Conservation (phyloP, 2,329 filamentous ascomycete species). For the Hymenoscyphus infarciens region DNA sequence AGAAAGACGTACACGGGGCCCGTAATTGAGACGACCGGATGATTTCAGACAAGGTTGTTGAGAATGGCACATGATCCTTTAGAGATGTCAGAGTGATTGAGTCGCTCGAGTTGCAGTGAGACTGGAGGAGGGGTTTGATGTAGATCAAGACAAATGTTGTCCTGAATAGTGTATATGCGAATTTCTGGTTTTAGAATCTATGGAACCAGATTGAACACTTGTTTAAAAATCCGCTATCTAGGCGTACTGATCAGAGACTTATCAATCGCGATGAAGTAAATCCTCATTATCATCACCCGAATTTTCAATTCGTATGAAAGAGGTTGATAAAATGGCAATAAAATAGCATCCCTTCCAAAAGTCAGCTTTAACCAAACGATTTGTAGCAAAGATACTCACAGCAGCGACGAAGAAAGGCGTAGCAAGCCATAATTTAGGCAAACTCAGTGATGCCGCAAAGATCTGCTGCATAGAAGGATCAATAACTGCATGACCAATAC, state of each 20-base stretch:
- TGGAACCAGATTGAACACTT: too few relatives aligned
- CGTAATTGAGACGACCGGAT: neutral
- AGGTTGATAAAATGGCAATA: neutral
- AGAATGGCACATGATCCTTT: too few relatives aligned
- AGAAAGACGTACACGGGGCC: constrained; percentile 14
- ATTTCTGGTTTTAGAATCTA: too few relatives aligned
- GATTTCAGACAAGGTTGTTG: neutral
- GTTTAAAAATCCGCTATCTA: too few relatives aligned
- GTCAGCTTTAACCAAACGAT: neutral
- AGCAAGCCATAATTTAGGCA: constrained; percentile 27
- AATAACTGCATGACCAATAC: constrained; percentile 30
- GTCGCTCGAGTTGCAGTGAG: neutral
- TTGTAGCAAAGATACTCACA: constrained; percentile 21
- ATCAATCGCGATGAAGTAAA: constrained; percentile 2
- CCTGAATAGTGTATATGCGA: too few relatives aligned
- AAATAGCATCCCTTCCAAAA: constrained; percentile 5
- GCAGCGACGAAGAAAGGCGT: constrained; percentile 33
- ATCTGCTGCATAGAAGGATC: constrained; percentile 33
- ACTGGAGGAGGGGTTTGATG: too few relatives aligned
- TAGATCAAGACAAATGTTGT: too few relatives aligned
- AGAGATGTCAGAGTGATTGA: too few relatives aligned
- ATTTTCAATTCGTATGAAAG: neutral
- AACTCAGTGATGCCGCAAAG: constrained; percentile 27
- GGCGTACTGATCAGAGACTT: neutral
- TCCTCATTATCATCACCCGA: neutral